Evolutionary conservation across 176 grass and related monocot genomes (phyloP), one percentile per base, ranked within the genome.

Genomic region (Raddia guianensis): DNA sequence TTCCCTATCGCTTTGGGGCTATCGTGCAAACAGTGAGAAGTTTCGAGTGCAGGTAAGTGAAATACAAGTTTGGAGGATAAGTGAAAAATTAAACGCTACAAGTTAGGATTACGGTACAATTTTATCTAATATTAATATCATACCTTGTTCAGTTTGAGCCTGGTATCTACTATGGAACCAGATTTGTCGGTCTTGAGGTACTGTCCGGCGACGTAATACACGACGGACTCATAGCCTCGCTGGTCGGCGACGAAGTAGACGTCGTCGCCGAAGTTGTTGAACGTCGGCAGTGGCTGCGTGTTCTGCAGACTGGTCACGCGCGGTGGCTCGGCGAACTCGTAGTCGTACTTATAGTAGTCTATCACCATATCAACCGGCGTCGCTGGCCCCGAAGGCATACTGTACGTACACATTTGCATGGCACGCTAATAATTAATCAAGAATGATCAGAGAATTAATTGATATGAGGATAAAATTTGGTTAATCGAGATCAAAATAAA

Each of bases 271-370:
- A 88, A 90, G 63, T 84, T 8, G 6, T 32, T 34, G 49, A 88
- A 90, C 8, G 91, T 90, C 1, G 82, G 37, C 64, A 80, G 52
- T 7, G 88, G 88, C 6, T 86, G 42, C 0, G 88, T 94, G 58
- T 86, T 90, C 72, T 94, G 91, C 59, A 90, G 69, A 64, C 91
- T 91, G 10, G 91, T 94, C 42, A 88, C 66, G 8, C 85, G 86
- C 12, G 88, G 88, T 8, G 88, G 88, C 78, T 94, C 85, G 18
- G 88, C 85, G 50, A 88, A 90, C 80, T 94, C 91, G 49, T 81
- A 91, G 78, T 94, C 88, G 33, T 84, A 65, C 45, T 18, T 69
- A 72, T 49, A 93, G 85, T 94, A 94, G 69, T 94, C 91, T 14
- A 90, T 49, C 79, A 48, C 82, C 91, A 94, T 94, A 49, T 94